Evolutionary conservation across 495 filamentous ascomycete species (phyloP).

Genomic region (Pyronema omphalodes): DNA sequence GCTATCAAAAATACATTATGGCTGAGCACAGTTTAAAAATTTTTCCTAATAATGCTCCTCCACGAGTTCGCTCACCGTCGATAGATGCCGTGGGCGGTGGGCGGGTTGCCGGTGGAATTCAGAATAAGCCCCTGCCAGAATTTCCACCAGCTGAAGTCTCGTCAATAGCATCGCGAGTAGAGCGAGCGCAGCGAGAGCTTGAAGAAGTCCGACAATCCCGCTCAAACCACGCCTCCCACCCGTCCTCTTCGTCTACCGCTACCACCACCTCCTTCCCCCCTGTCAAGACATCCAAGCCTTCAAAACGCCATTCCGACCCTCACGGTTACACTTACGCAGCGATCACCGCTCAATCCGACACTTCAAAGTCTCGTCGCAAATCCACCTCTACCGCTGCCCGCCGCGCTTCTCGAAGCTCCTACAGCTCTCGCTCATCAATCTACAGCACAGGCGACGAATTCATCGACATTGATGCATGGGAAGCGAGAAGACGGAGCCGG

Average conservation of each 20-base stretch:
- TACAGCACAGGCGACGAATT: constrained; percentile 13
- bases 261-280: no score
- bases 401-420: background rate
- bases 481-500: constrained; percentile 11
- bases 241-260: no score
- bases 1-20: constrained; percentile 14
- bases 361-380: no score
- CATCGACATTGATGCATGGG: constrained; percentile 10
- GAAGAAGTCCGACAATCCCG: background rate
- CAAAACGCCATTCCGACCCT: no score
- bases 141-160: constrained; percentile 1
- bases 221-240: no score
- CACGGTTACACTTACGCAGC: no score
- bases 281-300: no score
- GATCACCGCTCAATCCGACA: no score
- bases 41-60: background rate
- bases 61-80: background rate
- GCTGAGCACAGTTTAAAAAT: constrained; percentile 1
- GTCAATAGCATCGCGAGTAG: constrained; percentile 1
- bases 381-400: background rate
- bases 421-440: constrained; percentile 13
- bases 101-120: constrained; percentile 9
- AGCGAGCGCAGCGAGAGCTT: background rate
- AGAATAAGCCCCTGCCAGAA: constrained; percentile 3
- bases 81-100: constrained; percentile 15